These are phyloP conservation scores for Hanseniaspora lindneri DNA, from an alignment of 805 yeast species.

Conservation along the genomic window DNA sequence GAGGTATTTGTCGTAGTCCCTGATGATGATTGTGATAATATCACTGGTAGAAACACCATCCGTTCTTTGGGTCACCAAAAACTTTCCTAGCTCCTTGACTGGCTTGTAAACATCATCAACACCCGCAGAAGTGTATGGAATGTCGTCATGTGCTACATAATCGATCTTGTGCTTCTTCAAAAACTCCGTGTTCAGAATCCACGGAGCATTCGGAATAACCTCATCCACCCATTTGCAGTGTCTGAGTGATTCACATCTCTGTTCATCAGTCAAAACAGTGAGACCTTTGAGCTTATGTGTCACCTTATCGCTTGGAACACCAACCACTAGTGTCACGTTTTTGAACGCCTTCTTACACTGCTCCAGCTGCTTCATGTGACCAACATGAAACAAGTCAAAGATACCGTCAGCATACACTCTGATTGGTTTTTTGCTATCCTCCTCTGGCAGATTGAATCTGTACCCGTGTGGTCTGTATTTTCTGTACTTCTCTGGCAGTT, in stretches of 20 bases:
- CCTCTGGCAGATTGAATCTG: constrained; percentile 58
- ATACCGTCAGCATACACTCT: constrained; percentile 98
- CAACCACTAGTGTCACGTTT: constrained; percentile 75
- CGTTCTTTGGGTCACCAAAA: constrained; percentile 88
- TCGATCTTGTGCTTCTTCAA: constrained; percentile 70
- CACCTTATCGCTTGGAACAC: constrained; percentile 79
- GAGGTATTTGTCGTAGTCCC: constrained; percentile 91
- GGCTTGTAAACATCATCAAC: constrained; percentile 88
- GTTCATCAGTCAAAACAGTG: constrained; percentile 79
- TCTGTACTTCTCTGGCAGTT: constrained; percentile 56
- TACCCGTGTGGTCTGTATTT: constrained; percentile 73
- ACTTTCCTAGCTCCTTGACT: constrained; percentile 80
- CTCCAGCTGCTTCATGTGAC: constrained; percentile 95
- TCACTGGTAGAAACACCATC: constrained; percentile 94
- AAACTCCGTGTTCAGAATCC: constrained; percentile 83
- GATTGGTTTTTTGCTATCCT: constrained; percentile 67
- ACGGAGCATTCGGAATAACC: constrained; percentile 87
- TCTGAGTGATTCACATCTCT: constrained; percentile 77
- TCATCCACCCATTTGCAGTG: constrained; percentile 98
- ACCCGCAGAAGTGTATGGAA: constrained; percentile 85
- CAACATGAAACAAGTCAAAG: constrained; percentile 89
- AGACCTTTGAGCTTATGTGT: constrained; percentile 89
- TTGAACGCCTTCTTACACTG: constrained; percentile 89
- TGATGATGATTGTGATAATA: constrained; percentile 84
- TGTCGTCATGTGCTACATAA: constrained; percentile 94